These are phyloP conservation scores for Hymenoscyphus occultus DNA, from an alignment of 2,329 filamentous ascomycete species.

Conservation along the genomic window DNA sequence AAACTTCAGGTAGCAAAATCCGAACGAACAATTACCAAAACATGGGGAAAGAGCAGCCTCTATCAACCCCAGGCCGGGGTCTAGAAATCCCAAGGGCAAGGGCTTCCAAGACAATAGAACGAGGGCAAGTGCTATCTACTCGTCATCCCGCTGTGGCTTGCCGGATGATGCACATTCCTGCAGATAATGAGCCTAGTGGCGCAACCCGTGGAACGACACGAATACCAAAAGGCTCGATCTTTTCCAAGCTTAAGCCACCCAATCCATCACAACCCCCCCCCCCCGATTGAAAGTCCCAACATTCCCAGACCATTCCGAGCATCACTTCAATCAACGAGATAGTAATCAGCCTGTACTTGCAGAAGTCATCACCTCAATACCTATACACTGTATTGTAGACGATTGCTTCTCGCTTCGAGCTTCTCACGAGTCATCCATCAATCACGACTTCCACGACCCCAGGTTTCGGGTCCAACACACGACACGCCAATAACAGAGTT, in stretches of 20 bases:
- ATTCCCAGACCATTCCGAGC: no score
- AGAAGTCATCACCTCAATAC: no score
- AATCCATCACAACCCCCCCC: neutral
- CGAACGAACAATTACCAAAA: neutral
- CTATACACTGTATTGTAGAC: no score
- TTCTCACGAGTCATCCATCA: neutral
- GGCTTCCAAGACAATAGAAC: neutral
- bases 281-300: no score
- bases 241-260: neutral
- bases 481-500: neutral
- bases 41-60: neutral
- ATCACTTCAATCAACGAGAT: no score
- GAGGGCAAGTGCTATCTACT: conserved; percentile 3
- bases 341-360: no score
- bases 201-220: neutral
- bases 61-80: neutral
- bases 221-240: neutral
- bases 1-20: neutral
- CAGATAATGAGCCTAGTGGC: neutral
- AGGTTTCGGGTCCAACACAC: neutral
- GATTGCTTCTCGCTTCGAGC: no score
- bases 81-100: neutral
- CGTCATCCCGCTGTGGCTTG: conserved; percentile 13
- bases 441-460: neutral
- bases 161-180: conserved; percentile 12